These are phyloP conservation scores for Haematococcus sp. DNA, from an alignment of 139 green algal genomes.

Conservation along the genomic window DNA sequence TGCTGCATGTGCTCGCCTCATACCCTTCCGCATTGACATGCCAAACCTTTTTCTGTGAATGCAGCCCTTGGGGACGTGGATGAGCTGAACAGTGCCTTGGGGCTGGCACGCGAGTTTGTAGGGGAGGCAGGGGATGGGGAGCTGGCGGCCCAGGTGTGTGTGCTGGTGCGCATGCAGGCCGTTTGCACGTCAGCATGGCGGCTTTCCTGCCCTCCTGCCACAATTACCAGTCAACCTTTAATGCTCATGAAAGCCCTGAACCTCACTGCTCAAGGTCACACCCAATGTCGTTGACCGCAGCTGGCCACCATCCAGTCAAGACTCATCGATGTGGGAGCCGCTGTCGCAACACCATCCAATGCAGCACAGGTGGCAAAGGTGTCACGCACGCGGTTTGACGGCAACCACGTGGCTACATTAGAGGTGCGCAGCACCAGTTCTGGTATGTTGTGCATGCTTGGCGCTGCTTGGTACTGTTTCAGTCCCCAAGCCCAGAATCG, in stretches of 20 bases:
- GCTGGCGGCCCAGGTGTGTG: not conserved
- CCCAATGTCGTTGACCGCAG: slow-evolving; percentile 36
- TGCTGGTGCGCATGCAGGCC: not conserved
- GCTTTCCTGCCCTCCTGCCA: too few species aligned
- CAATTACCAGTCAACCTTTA: too few species aligned
- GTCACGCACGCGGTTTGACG: slow-evolving; percentile 63
- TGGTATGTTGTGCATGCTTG: not conserved
- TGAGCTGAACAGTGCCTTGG: slow-evolving; percentile 86
- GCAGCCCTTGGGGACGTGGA: slow-evolving; percentile 86
- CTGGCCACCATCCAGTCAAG: slow-evolving; percentile 82
- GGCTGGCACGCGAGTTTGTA: slow-evolving; percentile 63
- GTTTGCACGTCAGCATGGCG: too few species aligned
- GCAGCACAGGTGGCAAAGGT: slow-evolving; percentile 60
- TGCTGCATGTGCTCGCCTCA: not conserved
- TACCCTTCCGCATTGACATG: not conserved
- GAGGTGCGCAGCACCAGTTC: slow-evolving; percentile 45
- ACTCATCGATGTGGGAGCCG: slow-evolving; percentile 89
- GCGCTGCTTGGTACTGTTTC: not conserved
- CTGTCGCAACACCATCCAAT: slow-evolving; percentile 81
- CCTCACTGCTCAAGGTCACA: not conserved
- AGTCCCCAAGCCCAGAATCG: too few species aligned
- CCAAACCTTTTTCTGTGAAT: slow-evolving; percentile 20
- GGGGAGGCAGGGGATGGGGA: not conserved
- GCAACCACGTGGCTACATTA: slow-evolving; percentile 36
- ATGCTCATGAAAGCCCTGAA: too few species aligned